Percentiles rank a stretch among this genome's conserved stretches.
Conservation (phyloP, 2,329 filamentous ascomycete species). For the Colletotrichum simmondsii region DNA sequence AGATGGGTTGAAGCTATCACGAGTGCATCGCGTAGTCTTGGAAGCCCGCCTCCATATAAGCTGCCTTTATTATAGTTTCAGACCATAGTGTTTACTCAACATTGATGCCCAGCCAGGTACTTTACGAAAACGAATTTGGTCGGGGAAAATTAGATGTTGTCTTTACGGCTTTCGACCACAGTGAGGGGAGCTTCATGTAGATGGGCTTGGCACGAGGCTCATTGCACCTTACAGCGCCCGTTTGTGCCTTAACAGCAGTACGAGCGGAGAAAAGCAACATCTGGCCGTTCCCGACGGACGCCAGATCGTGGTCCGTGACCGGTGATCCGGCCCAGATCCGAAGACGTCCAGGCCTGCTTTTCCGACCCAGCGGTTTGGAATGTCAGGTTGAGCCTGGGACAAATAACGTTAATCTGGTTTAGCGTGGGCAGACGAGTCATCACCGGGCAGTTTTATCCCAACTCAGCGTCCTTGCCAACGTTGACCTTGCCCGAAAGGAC, state of each 20-base stretch:
- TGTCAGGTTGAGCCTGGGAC: not conserved
- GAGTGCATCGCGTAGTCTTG: not conserved
- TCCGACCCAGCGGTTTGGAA: not conserved
- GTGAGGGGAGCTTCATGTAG: not conserved
- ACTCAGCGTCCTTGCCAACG: not conserved
- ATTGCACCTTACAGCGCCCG: not conserved
- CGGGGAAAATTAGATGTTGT: not conserved
- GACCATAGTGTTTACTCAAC: not conserved
- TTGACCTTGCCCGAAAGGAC: not conserved
- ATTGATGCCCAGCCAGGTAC: not conserved
- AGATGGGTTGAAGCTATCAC: not conserved
- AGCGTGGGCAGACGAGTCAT: not conserved
- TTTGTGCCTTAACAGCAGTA: too few species aligned
- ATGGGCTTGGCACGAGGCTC: not conserved
- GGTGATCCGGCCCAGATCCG: not conserved
- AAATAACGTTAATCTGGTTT: constrained; percentile 2
- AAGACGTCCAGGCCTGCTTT: not conserved
- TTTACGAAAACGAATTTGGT: not conserved
- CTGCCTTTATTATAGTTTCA: not conserved
- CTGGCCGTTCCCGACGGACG: too few species aligned
- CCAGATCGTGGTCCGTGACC: not conserved
- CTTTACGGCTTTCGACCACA: not conserved
- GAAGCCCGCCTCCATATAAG: not conserved
- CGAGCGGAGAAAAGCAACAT: too few species aligned
- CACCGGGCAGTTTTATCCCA: not conserved